phyloP scores from a whole-genome alignment of 2,329 filamentous ascomycete species.

The Stylonectria norvegica region DNA sequence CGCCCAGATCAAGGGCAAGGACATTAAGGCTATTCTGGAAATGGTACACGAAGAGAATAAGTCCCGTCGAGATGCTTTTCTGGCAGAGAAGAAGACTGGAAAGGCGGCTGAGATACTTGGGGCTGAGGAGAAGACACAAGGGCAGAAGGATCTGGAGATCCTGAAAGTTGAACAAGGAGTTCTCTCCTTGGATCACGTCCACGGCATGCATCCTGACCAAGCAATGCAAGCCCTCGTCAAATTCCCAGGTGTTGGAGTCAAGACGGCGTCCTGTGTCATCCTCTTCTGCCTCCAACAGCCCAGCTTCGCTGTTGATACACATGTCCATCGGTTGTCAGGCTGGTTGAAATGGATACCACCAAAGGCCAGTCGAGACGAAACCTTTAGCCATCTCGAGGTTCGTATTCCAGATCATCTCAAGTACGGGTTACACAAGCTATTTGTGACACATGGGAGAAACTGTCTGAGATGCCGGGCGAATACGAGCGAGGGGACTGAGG shows the following conservation, averaged over 20 bases:
- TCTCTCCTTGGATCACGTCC: conserved; percentile 26
- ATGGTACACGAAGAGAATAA: conserved; percentile 25
- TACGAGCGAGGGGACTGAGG: conserved; percentile 27
- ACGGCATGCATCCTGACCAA: conserved; percentile 26
- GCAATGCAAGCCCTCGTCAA: conserved; percentile 27
- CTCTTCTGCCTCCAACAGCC: conserved; percentile 27
- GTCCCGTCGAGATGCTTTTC: conserved; percentile 20
- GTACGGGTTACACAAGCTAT: conserved; percentile 26
- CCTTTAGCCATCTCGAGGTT: conserved; percentile 27
- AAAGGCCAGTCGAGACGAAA: conserved; percentile 25
- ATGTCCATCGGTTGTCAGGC: conserved; percentile 25
- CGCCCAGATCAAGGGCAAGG: conserved; percentile 25
- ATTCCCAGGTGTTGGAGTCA: conserved; percentile 27
- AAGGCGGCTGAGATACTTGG: conserved; percentile 13
- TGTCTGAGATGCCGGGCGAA: conserved; percentile 26
- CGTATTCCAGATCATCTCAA: conserved; percentile 25
- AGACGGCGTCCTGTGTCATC: conserved; percentile 28
- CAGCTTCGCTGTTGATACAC: conserved; percentile 28
- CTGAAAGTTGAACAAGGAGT: conserved; percentile 25
- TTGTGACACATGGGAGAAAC: conserved; percentile 25
- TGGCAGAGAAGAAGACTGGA: conserved; percentile 20
- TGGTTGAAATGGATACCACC: conserved; percentile 28
- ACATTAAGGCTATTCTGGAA: conserved; percentile 26
- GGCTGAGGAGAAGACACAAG: conserved; percentile 21
- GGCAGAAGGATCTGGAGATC: conserved; percentile 27